Evolutionary conservation across 768 basidiomycete genomes (phyloP).

Genomic region (Pleurotus ostreatus): DNA sequence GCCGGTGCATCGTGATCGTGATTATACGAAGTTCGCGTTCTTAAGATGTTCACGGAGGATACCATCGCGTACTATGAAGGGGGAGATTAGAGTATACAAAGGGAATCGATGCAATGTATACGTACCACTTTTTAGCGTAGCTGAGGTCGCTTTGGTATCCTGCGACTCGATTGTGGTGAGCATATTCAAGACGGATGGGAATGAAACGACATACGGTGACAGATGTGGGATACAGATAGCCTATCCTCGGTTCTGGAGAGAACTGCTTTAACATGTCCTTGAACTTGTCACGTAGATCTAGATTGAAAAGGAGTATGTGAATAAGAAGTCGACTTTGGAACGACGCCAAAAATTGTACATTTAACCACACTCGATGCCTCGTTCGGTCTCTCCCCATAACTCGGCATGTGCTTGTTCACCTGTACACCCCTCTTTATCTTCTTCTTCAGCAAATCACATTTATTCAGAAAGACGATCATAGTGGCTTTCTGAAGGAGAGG

Average conservation of each 20-base stretch:
- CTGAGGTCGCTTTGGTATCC: constrained; percentile 62
- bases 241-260: constrained; percentile 51
- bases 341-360: constrained; percentile 41
- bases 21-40: constrained; percentile 5
- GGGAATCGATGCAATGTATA: constrained; percentile 2
- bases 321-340: no score
- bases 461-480: constrained; percentile 63
- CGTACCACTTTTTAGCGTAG: constrained; percentile 53
- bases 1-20: not conserved
- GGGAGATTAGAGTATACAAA: constrained; percentile 1
- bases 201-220: constrained; percentile 48
- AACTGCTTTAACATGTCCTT: constrained; percentile 56
- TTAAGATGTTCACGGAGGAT: constrained; percentile 53
- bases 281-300: constrained; percentile 69
- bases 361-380: constrained; percentile 57
- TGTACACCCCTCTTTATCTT: constrained; percentile 58
- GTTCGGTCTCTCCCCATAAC: constrained; percentile 67
- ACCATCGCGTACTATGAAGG: constrained; percentile 50
- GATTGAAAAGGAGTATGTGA: not conserved
- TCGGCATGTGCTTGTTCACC: constrained; percentile 57
- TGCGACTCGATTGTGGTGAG: constrained; percentile 17
- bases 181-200: not conserved
- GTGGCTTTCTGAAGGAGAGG: constrained; percentile 57
- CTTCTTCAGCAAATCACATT: constrained; percentile 63
- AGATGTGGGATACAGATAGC: constrained; percentile 67